Conservation (phyloP, 768 basidiomycete genomes). For the Paxillus involutus region DNA sequence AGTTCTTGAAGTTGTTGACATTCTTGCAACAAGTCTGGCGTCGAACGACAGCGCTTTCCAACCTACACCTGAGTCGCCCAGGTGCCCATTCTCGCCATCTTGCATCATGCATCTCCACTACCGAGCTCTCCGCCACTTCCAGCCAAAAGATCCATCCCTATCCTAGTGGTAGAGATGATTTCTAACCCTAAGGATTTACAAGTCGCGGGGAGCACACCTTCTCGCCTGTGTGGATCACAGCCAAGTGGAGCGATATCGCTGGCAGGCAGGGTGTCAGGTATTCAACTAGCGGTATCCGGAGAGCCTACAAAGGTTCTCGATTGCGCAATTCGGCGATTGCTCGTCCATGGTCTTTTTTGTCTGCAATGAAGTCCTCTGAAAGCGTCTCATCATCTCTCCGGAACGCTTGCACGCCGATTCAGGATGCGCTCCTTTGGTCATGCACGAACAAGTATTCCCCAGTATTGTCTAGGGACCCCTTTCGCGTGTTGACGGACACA, state of each 20-base stretch:
- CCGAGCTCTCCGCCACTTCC: conserved; percentile 31
- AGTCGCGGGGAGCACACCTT: conserved; percentile 31
- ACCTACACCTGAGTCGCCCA: conserved; percentile 45
- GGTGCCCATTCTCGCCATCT: conserved; percentile 37
- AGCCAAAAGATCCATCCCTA: conserved; percentile 55
- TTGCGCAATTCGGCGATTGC: conserved; percentile 12
- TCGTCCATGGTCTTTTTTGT: conserved; percentile 23
- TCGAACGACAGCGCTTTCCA: conserved; percentile 17
- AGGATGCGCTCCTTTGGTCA: conserved; percentile 11
- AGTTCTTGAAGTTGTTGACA: background rate
- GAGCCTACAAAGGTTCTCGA: conserved; percentile 1
- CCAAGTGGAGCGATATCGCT: conserved; percentile 23
- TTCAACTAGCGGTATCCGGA: conserved; percentile 2
- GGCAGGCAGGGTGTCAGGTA: conserved; percentile 10
- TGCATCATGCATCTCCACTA: conserved; percentile 26
- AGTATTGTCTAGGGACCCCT: conserved; percentile 56
- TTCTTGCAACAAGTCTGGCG: conserved; percentile 4
- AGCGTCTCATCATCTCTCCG: conserved; percentile 48
- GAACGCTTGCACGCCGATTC: conserved; percentile 42
- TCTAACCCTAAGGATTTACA: conserved; percentile 60
- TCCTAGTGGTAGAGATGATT: conserved; percentile 37
- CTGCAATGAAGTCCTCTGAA: conserved; percentile 40
- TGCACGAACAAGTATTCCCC: conserved; percentile 46
- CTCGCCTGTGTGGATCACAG: conserved; percentile 21
- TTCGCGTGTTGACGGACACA: conserved; percentile 15